These are phyloP conservation scores for Hypericum androsaemum DNA, from an alignment of 345 rosid species.

Conservation along the genomic window DNA sequence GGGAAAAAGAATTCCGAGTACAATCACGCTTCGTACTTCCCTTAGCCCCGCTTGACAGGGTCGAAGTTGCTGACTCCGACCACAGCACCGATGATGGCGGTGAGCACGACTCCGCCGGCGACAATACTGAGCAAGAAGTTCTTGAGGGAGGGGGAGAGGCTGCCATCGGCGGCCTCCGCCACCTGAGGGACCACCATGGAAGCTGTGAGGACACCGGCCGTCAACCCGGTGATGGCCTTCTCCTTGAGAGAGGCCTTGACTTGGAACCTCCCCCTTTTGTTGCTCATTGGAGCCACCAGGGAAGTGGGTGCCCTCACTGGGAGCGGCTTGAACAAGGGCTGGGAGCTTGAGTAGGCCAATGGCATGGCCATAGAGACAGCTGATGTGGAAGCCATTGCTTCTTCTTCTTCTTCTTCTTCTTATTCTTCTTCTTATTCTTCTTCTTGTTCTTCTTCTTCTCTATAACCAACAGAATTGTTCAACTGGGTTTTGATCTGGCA, in stretches of 20 bases:
- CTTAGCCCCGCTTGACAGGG: conserved; percentile 5
- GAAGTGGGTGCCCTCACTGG: background rate
- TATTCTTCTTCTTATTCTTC: background rate
- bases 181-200: conserved; percentile 1
- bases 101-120: background rate
- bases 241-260: conserved; percentile 1
- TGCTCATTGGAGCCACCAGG: background rate
- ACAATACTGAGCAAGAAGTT: conserved; percentile 4
- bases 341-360: background rate
- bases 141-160: conserved; percentile 1
- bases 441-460: background rate
- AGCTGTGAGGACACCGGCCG: background rate
- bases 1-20: background rate
- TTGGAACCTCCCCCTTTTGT: background rate
- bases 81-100: background rate
- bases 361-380: background rate
- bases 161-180: background rate
- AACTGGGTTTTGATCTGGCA: conserved; percentile 1
- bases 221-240: background rate
- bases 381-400: conserved; percentile 36
- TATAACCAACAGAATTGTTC: conserved; percentile 1
- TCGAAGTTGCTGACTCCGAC: conserved; percentile 1
- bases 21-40: background rate
- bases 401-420: background rate
- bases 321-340: background rate